phyloP scores from a whole-genome alignment of 176 grass and related monocot species.

The Eleusine coracana region DNA sequence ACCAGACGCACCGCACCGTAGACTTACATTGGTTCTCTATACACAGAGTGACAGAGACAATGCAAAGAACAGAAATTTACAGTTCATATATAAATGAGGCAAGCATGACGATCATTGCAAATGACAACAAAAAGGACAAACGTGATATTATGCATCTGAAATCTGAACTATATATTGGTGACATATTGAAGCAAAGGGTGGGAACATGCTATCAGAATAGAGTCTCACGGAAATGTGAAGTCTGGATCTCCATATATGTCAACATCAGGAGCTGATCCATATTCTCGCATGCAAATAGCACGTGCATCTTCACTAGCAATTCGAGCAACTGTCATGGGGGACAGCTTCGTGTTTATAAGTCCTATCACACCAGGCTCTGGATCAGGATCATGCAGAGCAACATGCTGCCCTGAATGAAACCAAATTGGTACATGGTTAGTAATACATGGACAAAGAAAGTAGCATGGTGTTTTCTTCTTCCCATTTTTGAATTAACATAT shows the following conservation, averaged over 20 bases:
- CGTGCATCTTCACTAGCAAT: conserved; percentile 90
- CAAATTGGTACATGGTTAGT: conserved; percentile 23
- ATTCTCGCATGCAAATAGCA: conserved; percentile 79
- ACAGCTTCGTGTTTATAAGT: conserved; percentile 84
- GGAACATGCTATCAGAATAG: background rate
- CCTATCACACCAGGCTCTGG: conserved; percentile 81
- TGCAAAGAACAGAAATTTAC: background rate
- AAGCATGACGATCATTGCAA: background rate
- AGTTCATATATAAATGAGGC: background rate
- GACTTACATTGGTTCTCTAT: background rate
- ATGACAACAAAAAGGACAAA: background rate
- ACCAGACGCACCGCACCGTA: background rate
- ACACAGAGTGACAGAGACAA: background rate
- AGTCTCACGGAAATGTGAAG: conserved; percentile 88
- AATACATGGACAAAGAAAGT: background rate
- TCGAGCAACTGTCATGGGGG: conserved; percentile 69
- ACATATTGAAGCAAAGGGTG: conserved; percentile 3
- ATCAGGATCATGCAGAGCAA: conserved; percentile 80
- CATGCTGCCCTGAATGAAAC: conserved; percentile 82
- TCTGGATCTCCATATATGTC: conserved; percentile 84
- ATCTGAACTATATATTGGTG: background rate
- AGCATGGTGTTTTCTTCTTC: background rate
- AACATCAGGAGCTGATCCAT: conserved; percentile 81
- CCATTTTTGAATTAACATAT: background rate
- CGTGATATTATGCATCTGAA: conserved; percentile 5